Evolutionary conservation across 805 yeast genomes (phyloP).

Genomic region (Saturnispora kantuleensis): DNA sequence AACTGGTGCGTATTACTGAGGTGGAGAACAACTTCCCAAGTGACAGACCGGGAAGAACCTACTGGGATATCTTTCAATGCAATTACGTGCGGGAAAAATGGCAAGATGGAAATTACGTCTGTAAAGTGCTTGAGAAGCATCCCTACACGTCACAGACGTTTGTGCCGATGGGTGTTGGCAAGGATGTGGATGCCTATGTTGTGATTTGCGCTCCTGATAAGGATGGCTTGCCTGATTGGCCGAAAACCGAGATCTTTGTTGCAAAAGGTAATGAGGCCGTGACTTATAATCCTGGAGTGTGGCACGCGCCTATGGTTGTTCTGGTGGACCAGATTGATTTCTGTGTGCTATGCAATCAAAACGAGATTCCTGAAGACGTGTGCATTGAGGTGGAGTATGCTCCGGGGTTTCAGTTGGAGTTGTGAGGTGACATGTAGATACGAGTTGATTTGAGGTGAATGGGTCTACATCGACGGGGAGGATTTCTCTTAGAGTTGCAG

Average conservation of each 20-base stretch:
- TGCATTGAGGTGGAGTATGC: slow-evolving; percentile 69
- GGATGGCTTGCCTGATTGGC: slow-evolving; percentile 50
- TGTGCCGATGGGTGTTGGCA: slow-evolving; percentile 71
- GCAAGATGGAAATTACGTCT: slow-evolving; percentile 28
- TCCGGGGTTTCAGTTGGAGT: slow-evolving; percentile 41
- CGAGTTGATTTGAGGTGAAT: too few relatives aligned
- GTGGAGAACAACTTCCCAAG: slow-evolving; percentile 48
- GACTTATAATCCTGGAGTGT: slow-evolving; percentile 73
- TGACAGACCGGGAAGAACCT: slow-evolving; percentile 42
- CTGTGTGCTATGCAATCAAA: slow-evolving; percentile 82
- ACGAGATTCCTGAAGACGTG: slow-evolving; percentile 69
- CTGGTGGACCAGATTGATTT: slow-evolving; percentile 61
- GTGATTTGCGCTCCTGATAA: slow-evolving; percentile 63
- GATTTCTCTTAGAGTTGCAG: too few relatives aligned
- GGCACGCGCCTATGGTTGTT: slow-evolving; percentile 98
- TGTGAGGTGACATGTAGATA: neutral
- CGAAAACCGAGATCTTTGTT: slow-evolving; percentile 52
- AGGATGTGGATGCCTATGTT: slow-evolving; percentile 45
- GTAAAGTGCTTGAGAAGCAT: slow-evolving; percentile 80
- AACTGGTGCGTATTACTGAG: slow-evolving; percentile 64
- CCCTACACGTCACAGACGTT: slow-evolving; percentile 86
- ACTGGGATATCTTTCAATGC: slow-evolving; percentile 79
- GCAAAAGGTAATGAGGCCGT: slow-evolving; percentile 82
- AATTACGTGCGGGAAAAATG: slow-evolving; percentile 63
- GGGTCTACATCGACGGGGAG: too few relatives aligned